These are phyloP conservation scores for Lipomyces yamanashiensis DNA, from an alignment of 805 yeast genomes.

Conservation along the genomic window DNA sequence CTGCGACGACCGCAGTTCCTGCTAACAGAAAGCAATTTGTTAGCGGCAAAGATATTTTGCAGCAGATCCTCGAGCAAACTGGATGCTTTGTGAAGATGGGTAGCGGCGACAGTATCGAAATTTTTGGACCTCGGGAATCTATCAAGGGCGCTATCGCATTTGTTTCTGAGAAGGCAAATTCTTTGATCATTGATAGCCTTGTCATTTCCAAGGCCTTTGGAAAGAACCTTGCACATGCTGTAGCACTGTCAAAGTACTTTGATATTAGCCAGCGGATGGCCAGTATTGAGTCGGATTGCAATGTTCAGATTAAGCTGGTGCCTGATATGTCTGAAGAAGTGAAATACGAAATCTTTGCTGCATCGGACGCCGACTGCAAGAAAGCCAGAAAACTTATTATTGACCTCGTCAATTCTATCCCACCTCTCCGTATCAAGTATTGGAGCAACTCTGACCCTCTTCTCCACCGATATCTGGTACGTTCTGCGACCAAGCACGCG, in stretches of 20 bases:
- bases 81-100: slow-evolving; percentile 46
- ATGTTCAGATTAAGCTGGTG: slow-evolving; percentile 57
- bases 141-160: slow-evolving; percentile 64
- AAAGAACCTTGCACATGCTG: slow-evolving; percentile 61
- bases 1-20: slow-evolving; percentile 69
- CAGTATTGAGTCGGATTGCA: slow-evolving; percentile 49
- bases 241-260: slow-evolving; percentile 71
- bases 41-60: slow-evolving; percentile 11
- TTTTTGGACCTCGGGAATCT: slow-evolving; percentile 58
- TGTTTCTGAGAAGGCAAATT: slow-evolving; percentile 64
- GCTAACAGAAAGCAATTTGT: slow-evolving; percentile 69
- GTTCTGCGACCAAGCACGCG: slow-evolving; percentile 42
- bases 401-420: slow-evolving; percentile 67
- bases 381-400: slow-evolving; percentile 76
- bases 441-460: slow-evolving; percentile 69
- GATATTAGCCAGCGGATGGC: slow-evolving; percentile 41
- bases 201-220: slow-evolving; percentile 91
- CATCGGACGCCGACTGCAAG: slow-evolving; percentile 56
- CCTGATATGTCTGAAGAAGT: slow-evolving; percentile 53
- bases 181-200: slow-evolving; percentile 65
- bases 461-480: slow-evolving; percentile 55
- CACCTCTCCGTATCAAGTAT: slow-evolving; percentile 66
- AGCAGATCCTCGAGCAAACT: slow-evolving; percentile 40
- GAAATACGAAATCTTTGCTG: slow-evolving; percentile 64
- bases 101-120: slow-evolving; percentile 54